These are phyloP conservation scores for Epichloe sibirici DNA, from an alignment of 2,329 filamentous ascomycete genomes.

Conservation along the genomic window DNA sequence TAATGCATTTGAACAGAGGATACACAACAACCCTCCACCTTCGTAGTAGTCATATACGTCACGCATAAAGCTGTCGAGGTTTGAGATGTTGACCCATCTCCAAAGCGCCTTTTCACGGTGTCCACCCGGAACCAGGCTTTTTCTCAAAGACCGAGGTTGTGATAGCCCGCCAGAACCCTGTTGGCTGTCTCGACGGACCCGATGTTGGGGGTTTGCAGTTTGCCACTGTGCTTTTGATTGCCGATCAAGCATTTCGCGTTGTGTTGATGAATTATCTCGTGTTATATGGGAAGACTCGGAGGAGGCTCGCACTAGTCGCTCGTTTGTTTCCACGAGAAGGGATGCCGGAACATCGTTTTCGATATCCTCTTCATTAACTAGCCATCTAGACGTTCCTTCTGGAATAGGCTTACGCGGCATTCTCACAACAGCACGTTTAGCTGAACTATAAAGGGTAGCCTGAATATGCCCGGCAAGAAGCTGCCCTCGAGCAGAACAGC, in stretches of 20 bases:
- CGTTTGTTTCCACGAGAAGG: constrained; percentile 44
- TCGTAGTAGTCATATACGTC: constrained; percentile 80
- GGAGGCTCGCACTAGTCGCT: not conserved
- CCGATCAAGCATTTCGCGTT: not conserved
- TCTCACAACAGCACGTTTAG: constrained; percentile 9
- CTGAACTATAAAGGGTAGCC: constrained; percentile 27
- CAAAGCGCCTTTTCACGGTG: constrained; percentile 68
- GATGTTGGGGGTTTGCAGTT: constrained; percentile 37
- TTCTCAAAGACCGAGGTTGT: constrained; percentile 18
- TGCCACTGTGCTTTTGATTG: constrained; percentile 42
- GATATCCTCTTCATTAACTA: constrained; percentile 32
- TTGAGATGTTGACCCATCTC: constrained; percentile 85
- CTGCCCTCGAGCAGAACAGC: constrained; percentile 35
- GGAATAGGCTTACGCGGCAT: not conserved
- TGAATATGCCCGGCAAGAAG: constrained; percentile 35
- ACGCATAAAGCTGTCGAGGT: constrained; percentile 76
- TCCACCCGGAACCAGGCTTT: constrained; percentile 19
- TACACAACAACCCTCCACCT: constrained; percentile 75
- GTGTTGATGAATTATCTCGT: not conserved
- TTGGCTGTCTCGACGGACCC: constrained; percentile 30
- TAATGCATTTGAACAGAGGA: constrained; percentile 58
- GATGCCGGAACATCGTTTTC: constrained; percentile 54
- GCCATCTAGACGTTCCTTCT: constrained; percentile 11
- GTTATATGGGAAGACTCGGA: not conserved
- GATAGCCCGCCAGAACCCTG: constrained; percentile 4